Evolutionary conservation across 768 basidiomycete species (phyloP).

Genomic region (Glaciozyma martinii): DNA sequence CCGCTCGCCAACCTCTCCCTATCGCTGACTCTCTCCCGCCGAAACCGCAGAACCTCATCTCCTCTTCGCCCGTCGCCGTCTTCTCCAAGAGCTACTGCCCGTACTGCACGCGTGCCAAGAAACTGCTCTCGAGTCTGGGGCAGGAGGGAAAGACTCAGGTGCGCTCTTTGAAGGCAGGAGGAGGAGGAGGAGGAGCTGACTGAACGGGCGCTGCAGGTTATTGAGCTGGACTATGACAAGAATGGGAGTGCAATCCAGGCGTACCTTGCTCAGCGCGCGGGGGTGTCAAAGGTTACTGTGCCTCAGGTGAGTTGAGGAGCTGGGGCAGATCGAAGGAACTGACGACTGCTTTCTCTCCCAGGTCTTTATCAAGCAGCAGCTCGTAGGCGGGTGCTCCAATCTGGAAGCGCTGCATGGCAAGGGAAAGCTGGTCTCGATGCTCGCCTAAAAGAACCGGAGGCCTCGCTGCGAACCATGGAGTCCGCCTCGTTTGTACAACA

Average conservation of each 20-base stretch:
- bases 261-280: conserved; percentile 15
- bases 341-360: neutral
- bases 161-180: neutral
- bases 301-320: conserved; percentile 24
- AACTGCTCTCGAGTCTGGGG: conserved; percentile 9
- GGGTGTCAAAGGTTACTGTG: conserved; percentile 23
- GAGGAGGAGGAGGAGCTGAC: neutral
- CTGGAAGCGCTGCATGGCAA: conserved; percentile 25
- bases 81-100: conserved; percentile 25
- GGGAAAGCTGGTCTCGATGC: conserved; percentile 25
- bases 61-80: conserved; percentile 6
- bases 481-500: neutral
- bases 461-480: neutral
- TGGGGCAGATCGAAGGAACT: neutral
- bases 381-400: conserved; percentile 30
- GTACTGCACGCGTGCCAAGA: conserved; percentile 24
- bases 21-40: neutral
- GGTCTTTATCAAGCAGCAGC: conserved; percentile 32
- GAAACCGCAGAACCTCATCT: neutral
- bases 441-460: neutral
- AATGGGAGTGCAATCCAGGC: conserved; percentile 16
- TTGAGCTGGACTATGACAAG: conserved; percentile 19
- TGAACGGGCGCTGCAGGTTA: neutral
- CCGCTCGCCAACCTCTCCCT: neutral
- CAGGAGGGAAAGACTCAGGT: conserved; percentile 16